These are phyloP conservation scores for Anastatica hierochuntica DNA, from an alignment of 345 rosid genomes.

Conservation along the genomic window DNA sequence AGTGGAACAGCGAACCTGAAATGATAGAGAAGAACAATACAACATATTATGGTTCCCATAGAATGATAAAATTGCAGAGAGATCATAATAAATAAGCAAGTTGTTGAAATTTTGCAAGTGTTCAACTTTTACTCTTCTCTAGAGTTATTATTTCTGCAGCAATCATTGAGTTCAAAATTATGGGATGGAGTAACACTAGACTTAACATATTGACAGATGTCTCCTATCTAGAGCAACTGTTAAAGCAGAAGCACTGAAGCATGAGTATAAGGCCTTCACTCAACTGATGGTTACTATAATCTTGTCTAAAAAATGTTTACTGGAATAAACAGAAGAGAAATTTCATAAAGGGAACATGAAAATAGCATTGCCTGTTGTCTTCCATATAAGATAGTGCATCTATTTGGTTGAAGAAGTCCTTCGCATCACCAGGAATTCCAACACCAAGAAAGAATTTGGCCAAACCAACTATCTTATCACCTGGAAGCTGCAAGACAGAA, in stretches of 20 bases:
- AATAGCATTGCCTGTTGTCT: constrained; percentile 53
- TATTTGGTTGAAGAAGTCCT: constrained; percentile 75
- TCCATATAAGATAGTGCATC: constrained; percentile 79
- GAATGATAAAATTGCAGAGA: background rate
- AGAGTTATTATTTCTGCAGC: background rate
- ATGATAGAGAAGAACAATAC: constrained; percentile 8
- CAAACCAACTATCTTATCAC: constrained; percentile 67
- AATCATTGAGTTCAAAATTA: background rate
- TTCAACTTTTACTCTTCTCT: background rate
- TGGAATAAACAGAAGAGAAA: background rate
- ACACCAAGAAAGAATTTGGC: constrained; percentile 80
- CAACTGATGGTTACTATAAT: background rate
- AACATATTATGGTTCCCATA: constrained; percentile 4
- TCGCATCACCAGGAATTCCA: constrained; percentile 84
- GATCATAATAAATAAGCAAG: background rate
- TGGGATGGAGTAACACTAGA: background rate
- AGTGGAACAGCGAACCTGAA: constrained; percentile 76
- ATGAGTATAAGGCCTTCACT: background rate
- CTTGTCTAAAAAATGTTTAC: background rate
- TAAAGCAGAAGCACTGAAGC: background rate
- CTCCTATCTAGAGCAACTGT: constrained; percentile 3
- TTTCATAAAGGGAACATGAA: background rate
- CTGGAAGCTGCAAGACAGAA: constrained; percentile 60
- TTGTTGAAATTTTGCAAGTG: background rate
- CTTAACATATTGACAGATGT: background rate